A percentile compares a stretch with the other conserved stretches of the same genome.
Conservation (phyloP, 148 eudicot species). For the Camellia sinensis region DNA sequence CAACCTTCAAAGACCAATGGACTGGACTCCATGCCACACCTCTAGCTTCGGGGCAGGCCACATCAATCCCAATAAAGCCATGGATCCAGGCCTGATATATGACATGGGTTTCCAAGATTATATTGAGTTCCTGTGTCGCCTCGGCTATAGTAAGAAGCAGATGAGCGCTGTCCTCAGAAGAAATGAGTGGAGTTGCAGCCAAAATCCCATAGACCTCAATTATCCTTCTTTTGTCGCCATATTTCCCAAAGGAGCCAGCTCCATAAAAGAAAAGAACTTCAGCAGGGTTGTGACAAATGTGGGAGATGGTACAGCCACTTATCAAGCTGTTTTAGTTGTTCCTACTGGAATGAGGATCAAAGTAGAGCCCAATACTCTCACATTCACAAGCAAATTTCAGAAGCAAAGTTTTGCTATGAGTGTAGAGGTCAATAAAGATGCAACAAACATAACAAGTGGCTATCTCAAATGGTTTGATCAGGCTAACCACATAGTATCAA, state of each 20-base stretch:
- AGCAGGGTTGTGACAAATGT: constrained; percentile 1
- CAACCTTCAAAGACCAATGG: neutral
- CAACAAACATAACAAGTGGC: neutral
- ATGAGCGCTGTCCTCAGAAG: neutral
- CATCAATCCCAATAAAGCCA: constrained; percentile 23
- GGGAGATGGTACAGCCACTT: neutral
- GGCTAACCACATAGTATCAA: neutral
- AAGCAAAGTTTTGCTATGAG: neutral
- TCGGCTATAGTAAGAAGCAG: constrained; percentile 15
- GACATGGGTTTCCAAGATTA: constrained; percentile 22
- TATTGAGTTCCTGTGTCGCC: constrained; percentile 20
- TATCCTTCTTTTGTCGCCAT: constrained; percentile 10
- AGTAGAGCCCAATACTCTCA: constrained; percentile 7
- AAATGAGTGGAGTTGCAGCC: constrained; percentile 2
- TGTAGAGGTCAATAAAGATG: neutral
- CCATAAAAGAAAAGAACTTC: neutral
- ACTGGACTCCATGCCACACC: constrained; percentile 20
- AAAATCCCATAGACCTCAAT: constrained; percentile 1
- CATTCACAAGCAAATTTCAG: constrained; percentile 3
- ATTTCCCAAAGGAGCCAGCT: neutral
- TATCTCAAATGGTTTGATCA: constrained; percentile 5
- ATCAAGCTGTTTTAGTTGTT: constrained; percentile 1
- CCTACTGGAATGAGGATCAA: constrained; percentile 11
- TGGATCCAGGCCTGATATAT: constrained; percentile 34
- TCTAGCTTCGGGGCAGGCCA: constrained; percentile 27